These are phyloP conservation scores for Lagenidium sp. DNA, from an alignment of 352 stramenopile genomes.

Conservation along the genomic window DNA sequence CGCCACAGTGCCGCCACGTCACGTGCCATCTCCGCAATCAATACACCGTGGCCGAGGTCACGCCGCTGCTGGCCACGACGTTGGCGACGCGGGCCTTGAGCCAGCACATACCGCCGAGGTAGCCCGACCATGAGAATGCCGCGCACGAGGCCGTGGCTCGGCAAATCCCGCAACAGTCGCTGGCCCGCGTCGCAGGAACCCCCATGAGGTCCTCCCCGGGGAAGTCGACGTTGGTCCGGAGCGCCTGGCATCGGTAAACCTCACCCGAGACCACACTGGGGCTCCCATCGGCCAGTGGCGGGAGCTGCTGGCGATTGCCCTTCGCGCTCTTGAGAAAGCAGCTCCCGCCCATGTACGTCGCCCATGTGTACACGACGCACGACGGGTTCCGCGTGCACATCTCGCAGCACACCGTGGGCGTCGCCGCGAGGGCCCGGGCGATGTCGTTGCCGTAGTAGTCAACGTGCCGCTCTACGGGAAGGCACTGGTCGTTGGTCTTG, in stretches of 20 bases:
- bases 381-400: conserved; percentile 12
- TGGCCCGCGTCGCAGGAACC: not conserved
- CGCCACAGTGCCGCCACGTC: too few species aligned
- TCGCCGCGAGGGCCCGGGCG: not conserved
- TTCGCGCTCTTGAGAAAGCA: conserved; percentile 35
- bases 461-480: not conserved
- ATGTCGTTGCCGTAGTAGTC: not conserved
- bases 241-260: not conserved
- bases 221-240: not conserved
- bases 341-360: conserved; percentile 30
- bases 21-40: too few species aligned
- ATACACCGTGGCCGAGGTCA: not conserved
- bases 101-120: not conserved
- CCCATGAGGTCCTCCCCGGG: conserved; percentile 1
- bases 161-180: conserved; percentile 3
- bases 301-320: not conserved
- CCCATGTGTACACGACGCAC: conserved; percentile 33
- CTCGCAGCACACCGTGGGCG: conserved; percentile 12
- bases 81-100: not conserved
- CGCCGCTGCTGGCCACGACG: not conserved
- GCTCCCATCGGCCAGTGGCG: not conserved
- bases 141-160: not conserved
- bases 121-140: too few species aligned
- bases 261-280: conserved; percentile 1
- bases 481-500: not conserved